Evolutionary conservation across 73 alveolate species (phyloP).

Genomic region (Paramecium tetraurelia): DNA sequence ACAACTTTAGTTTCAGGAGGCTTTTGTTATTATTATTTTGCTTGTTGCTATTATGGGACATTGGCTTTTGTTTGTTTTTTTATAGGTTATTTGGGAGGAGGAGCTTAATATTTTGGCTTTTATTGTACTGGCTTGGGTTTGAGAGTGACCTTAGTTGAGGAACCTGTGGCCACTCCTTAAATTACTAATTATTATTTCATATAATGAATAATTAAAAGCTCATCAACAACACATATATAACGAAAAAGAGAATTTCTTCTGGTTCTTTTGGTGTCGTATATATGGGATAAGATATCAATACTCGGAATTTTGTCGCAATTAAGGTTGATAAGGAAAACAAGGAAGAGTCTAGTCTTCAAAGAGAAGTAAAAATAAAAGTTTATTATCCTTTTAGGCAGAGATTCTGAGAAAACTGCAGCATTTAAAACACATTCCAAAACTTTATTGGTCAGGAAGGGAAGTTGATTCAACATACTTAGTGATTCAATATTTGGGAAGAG

Average conservation of each 20-base stretch:
- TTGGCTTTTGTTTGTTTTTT: not conserved
- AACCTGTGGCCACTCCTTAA: not conserved
- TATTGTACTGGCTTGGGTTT: not conserved
- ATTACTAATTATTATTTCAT: not conserved
- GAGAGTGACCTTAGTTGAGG: not conserved
- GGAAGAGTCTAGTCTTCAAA: not conserved
- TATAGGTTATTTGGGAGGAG: not conserved
- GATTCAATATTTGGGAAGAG: conserved; percentile 89
- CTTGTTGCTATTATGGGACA: not conserved
- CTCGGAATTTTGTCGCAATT: not conserved
- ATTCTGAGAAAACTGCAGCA: conserved; percentile 4
- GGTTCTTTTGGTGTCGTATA: conserved; percentile 94
- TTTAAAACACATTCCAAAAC: conserved; percentile 31
- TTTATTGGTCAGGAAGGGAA: conserved; percentile 61
- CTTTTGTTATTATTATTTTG: not conserved
- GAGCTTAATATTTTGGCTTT: not conserved
- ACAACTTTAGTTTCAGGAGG: conserved; percentile 17
- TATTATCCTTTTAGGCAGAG: not conserved
- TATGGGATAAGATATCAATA: conserved; percentile 64
- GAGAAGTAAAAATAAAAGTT: not conserved
- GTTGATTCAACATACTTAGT: conserved; percentile 83
- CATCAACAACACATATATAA: conserved; percentile 32
- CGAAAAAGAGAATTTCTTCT: conserved; percentile 73
- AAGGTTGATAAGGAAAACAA: not conserved
- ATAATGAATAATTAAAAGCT: not conserved